These are phyloP conservation scores for Echria macrotheca DNA, from an alignment of 495 filamentous ascomycete genomes.

Conservation along the genomic window DNA sequence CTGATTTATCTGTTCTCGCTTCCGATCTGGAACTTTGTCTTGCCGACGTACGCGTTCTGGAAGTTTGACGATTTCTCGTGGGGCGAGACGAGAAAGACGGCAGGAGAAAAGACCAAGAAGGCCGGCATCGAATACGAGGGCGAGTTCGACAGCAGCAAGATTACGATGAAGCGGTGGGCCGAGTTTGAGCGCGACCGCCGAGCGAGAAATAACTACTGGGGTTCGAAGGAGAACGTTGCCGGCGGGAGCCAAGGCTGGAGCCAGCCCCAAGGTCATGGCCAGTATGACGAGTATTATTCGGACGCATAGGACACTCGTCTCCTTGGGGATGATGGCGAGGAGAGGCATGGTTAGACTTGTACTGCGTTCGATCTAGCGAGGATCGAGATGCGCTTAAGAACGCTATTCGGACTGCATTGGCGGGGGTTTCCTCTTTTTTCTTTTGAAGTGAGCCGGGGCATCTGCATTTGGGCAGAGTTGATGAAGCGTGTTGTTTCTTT, in stretches of 20 bases:
- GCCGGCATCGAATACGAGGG: constrained; percentile 82
- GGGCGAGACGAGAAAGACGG: constrained; percentile 97
- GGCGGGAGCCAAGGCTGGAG: constrained; percentile 28
- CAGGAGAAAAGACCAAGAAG: constrained; percentile 76
- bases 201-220: constrained; percentile 40
- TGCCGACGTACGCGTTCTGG: constrained; percentile 95
- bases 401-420: no score
- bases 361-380: no score
- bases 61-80: constrained; percentile 99
- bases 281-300: constrained; percentile 48
- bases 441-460: no score
- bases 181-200: constrained; percentile 74
- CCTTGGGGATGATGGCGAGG: no score
- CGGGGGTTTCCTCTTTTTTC: no score
- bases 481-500: no score
- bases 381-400: no score
- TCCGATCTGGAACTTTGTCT: constrained; percentile 95
- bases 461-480: no score
- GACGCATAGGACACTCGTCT: constrained; percentile 32
- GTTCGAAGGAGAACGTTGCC: constrained; percentile 40
- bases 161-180: constrained; percentile 96
- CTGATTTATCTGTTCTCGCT: constrained; percentile 88
- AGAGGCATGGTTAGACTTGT: no score
- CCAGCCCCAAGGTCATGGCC: constrained; percentile 32
- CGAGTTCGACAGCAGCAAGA: constrained; percentile 95